Evolutionary conservation across 164 flowering plant genomes (phyloP), one percentile per base, ranked within the genome.

Genomic region (Malania oleifera): DNA sequence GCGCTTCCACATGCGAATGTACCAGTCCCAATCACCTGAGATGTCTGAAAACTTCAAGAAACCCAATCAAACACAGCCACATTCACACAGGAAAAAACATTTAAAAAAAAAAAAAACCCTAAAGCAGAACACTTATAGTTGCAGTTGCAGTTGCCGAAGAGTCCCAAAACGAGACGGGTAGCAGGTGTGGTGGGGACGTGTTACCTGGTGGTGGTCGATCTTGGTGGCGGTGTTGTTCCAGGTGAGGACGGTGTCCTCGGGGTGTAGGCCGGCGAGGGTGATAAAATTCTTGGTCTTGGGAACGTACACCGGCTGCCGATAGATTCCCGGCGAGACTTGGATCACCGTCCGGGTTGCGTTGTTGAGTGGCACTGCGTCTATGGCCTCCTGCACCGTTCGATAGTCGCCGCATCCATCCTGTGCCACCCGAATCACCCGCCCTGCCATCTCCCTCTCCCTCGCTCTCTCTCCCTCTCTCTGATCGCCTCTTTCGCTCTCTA

Each of bases 251-350:
- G 97, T 90, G 50, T 48, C 60, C 63, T 93, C 97, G 0, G 89
- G 96, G 27, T 58, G 13, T 13, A 75, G 50, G 20, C 82, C 96
- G 18, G 95, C 86, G 37, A 93, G 60, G 22, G 98, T 93, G 52
- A 90, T 90, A 71, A 83, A 40, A 56, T 87, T 93, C 72, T 88
- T 90, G 41, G 92, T 90, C 87, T 93, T 93, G 73, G 97, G 85
- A 8, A 90, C 82, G 71, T 90, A 87, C 10, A 93, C 60, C 1
- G 98, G 98, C 73, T 89, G 95, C 58, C 55, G 74, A 68, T 87
- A 93, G 0, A 82, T 60, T 1, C 97, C 98, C 0, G 97, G 98
- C 2, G 81, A 29, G 18, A 93, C 68, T 0, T 88, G 84, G 55
- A 90, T 83, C 57, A 87, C 68, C 0, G 80, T 83, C 3, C 95